These are phyloP conservation scores for Thelonectria rubi DNA, from an alignment of 2,329 filamentous ascomycete species.

Conservation along the genomic window DNA sequence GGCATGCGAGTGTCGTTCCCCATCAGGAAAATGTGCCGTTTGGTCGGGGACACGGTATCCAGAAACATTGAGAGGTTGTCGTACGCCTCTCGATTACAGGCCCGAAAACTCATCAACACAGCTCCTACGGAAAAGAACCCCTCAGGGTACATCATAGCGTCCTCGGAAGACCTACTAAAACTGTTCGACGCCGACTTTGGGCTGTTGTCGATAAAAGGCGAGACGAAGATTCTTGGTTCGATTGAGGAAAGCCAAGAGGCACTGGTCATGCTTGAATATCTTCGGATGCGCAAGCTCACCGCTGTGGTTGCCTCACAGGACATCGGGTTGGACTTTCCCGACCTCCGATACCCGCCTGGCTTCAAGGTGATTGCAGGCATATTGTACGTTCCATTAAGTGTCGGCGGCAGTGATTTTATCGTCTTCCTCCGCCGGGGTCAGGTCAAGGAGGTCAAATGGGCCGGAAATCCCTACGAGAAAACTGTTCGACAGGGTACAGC, in stretches of 20 bases:
- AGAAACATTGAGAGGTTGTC: conserved; percentile 88
- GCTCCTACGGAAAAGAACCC: conserved; percentile 83
- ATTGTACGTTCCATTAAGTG: conserved; percentile 81
- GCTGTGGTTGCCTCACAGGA: conserved; percentile 83
- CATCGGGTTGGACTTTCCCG: conserved; percentile 78
- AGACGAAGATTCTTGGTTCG: conserved; percentile 84
- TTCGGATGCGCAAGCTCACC: conserved; percentile 77
- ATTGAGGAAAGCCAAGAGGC: conserved; percentile 83
- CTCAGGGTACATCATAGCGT: conserved; percentile 89
- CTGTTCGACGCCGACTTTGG: conserved; percentile 91
- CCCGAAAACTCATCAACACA: conserved; percentile 88
- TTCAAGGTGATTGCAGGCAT: conserved; percentile 82
- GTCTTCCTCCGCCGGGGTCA: conserved; percentile 88
- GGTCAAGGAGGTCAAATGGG: conserved; percentile 82
- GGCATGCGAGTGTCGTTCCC: conserved; percentile 95
- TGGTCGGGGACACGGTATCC: conserved; percentile 86
- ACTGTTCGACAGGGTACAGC: conserved; percentile 75
- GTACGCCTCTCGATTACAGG: conserved; percentile 84
- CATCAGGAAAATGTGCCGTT: conserved; percentile 88
- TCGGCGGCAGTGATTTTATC: conserved; percentile 83
- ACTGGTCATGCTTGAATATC: conserved; percentile 83
- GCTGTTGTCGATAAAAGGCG: conserved; percentile 83
- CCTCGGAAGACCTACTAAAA: conserved; percentile 83
- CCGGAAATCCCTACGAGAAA: conserved; percentile 87
- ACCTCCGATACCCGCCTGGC: conserved; percentile 80